These are phyloP conservation scores for Carex cristatella DNA, from an alignment of 176 grass and related monocot genomes.

Conservation along the genomic window DNA sequence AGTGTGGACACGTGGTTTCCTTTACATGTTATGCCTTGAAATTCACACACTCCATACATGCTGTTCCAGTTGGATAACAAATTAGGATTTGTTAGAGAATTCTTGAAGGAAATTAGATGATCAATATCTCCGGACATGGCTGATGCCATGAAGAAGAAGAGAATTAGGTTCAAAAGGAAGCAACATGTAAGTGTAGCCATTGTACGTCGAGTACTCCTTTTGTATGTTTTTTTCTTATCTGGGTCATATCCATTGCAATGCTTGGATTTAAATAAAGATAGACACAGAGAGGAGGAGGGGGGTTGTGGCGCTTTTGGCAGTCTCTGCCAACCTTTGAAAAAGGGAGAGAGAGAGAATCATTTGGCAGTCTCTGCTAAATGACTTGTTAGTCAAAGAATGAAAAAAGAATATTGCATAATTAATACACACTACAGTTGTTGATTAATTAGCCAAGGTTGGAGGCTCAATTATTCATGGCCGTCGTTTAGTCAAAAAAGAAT, in stretches of 20 bases:
- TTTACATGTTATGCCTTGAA: slow-evolving; percentile 49
- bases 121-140: slow-evolving; percentile 33
- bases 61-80: slow-evolving; percentile 35
- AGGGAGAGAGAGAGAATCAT: no score
- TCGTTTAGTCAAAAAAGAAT: no score
- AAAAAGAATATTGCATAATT: no score
- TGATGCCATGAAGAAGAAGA: background rate
- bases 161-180: background rate
- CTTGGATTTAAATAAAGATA: background rate
- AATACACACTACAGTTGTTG: no score
- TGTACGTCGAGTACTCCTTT: background rate
- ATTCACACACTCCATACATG: slow-evolving; percentile 36
- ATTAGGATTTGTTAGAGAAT: slow-evolving; percentile 29
- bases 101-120: slow-evolving; percentile 63
- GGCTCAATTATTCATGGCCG: no score
- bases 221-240: background rate
- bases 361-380: no score
- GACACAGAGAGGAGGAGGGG: background rate
- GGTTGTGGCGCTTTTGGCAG: no score
- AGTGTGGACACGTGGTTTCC: slow-evolving; percentile 48
- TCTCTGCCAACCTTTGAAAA: no score
- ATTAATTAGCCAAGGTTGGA: no score
- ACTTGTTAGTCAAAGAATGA: no score
- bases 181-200: background rate
- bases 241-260: background rate